Conservation (phyloP, 176 grass and related monocot species). For the Luzula sylvatica region DNA sequence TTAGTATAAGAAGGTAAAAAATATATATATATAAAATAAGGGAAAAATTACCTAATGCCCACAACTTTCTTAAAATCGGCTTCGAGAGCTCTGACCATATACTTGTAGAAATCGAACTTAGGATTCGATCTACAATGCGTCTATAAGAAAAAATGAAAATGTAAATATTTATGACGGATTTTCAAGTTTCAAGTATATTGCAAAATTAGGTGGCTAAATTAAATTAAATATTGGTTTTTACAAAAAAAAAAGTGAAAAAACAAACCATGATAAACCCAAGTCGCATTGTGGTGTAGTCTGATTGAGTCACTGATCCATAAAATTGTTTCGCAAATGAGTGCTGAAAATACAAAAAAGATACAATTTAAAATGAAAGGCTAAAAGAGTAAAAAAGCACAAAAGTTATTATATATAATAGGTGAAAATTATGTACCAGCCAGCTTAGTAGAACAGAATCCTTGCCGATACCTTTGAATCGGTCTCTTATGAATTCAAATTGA, state of each 20-base stretch:
- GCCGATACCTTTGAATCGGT: constrained; percentile 72
- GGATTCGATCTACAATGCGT: constrained; percentile 68
- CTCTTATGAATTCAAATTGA: constrained; percentile 65
- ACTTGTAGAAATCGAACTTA: constrained; percentile 81
- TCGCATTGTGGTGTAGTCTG: constrained; percentile 72
- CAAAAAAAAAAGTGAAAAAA: neutral
- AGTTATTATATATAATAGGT: neutral
- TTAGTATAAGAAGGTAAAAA: neutral
- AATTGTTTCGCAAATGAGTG: constrained; percentile 88
- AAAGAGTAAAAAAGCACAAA: neutral
- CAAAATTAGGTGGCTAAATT: neutral
- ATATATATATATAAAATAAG: neutral
- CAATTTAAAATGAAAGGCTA: neutral
- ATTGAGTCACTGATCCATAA: constrained; percentile 49
- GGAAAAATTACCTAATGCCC: constrained; percentile 56
- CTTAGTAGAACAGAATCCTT: constrained; percentile 70
- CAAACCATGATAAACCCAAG: constrained; percentile 90
- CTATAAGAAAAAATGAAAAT: constrained; percentile 25
- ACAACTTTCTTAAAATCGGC: constrained; percentile 93
- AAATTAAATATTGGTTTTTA: neutral
- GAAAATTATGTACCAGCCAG: constrained; percentile 81
- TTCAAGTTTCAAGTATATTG: neutral
- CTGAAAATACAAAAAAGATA: constrained; percentile 29
- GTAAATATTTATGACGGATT: too few relatives aligned
- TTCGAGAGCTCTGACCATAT: constrained; percentile 77